Evolutionary conservation across 2,329 filamentous ascomycete species (phyloP), one percentile per base, ranked within the genome.

Genomic region (Botryotinia calthae): DNA sequence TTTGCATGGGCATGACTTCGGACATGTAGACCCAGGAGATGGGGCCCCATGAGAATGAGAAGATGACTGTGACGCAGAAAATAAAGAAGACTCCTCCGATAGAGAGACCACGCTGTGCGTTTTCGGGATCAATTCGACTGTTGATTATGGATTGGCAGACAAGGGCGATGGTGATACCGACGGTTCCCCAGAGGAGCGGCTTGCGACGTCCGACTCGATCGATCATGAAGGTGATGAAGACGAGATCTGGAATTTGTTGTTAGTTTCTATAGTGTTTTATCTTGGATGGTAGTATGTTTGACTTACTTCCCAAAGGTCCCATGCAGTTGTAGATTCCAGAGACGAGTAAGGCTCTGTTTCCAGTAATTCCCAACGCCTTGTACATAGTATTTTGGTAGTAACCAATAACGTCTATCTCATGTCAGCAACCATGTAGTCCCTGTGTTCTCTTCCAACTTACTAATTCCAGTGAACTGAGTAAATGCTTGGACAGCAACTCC

Each of bases 1-100:
- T 91, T 75, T 88, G 88, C 81, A 91, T 86, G 16, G 90, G 89
- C 80, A 89, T 88, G 74, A 92, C 87, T 79, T 92, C 90, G 25
- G 86, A 86, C 79, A 89, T 89, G 79, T 91, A 91, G 1, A 91
- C 84, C 88, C 89, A 91, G 0, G 84, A 85, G 78, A 87, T 85
- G 5, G 87, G 87, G 2, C 88, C 86, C 81, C 88, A 90, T 0
- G 87, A 88, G 61, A 88, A 81, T 77, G 86, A 88, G 76, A 89
- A 90, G 76, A 89, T 86, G 22, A 86, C 84, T 34, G 87, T 87
- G 69, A 89, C 87, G 66, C 85, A 84, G 79, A 91, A 91, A n/a
- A 92, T 80, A 81, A 91, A 91, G 76, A 89, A 88, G 28, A 91
- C 88, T 20, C 87, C 89, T 0, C 85, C 87, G 56, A 89, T 87